phyloP scores from a whole-genome alignment of 2,329 filamentous ascomycete species.

The Epichloe brachyelytri region DNA sequence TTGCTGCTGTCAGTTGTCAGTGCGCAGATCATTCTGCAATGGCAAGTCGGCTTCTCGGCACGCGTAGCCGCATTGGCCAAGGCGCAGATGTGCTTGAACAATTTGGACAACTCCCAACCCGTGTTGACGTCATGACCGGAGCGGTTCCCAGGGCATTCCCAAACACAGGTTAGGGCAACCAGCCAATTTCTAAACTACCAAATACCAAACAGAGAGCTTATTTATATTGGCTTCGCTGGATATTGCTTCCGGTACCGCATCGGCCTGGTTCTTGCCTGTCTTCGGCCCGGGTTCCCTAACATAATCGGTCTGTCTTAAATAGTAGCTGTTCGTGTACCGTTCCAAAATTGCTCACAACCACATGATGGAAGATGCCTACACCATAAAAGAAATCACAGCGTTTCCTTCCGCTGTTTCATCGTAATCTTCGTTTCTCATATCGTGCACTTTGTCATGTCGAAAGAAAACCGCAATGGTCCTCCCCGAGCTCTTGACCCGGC shows the following conservation, averaged over 20 bases:
- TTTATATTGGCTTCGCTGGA: background rate
- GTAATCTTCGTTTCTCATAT: background rate
- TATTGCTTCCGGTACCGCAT: background rate
- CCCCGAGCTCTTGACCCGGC: background rate
- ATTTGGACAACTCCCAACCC: background rate
- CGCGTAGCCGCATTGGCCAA: background rate
- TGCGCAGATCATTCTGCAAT: background rate
- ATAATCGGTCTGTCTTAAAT: background rate
- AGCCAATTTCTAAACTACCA: background rate
- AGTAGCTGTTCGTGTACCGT: background rate
- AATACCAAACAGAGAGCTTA: background rate
- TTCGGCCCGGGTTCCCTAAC: background rate
- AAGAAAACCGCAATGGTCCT: background rate
- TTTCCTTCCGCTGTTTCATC: background rate
- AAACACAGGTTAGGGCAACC: background rate
- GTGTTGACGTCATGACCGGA: background rate
- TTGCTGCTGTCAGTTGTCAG: background rate
- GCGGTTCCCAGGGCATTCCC: background rate
- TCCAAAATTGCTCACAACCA: background rate
- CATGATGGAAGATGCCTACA: background rate
- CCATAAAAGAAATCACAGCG: background rate
- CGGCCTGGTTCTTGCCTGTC: background rate
- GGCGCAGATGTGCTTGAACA: background rate
- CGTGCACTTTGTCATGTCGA: background rate
- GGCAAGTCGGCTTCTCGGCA: background rate